These are phyloP conservation scores for Zoysia matrella DNA, from an alignment of 202 grass and related monocot genomes.

Conservation along the genomic window DNA sequence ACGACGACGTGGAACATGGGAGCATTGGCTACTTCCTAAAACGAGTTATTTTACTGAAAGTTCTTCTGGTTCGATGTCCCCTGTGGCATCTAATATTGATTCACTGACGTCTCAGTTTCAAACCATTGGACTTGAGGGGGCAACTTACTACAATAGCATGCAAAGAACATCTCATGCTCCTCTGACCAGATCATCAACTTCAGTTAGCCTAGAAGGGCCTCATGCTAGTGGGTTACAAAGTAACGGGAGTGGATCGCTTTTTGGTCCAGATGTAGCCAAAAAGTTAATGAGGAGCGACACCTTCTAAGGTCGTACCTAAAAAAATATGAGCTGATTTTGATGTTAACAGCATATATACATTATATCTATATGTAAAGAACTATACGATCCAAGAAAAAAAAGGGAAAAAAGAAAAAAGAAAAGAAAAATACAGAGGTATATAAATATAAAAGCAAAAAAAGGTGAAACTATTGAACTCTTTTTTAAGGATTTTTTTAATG, in stretches of 20 bases:
- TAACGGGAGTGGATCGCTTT: conserved; percentile 49
- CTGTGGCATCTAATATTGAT: conserved; percentile 55
- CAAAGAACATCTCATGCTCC: conserved; percentile 47
- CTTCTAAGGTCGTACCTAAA: conserved; percentile 48
- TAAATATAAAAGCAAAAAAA: conserved; percentile 8
- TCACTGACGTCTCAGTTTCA: conserved; percentile 51
- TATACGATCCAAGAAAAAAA: conserved; percentile 20
- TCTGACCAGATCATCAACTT: conserved; percentile 67
- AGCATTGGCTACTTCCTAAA: conserved; percentile 70
- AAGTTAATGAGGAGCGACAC: conserved; percentile 70
- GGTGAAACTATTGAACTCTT: background rate
- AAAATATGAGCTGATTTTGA: conserved; percentile 46
- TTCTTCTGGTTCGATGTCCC: conserved; percentile 39
- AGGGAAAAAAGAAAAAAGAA: conserved; percentile 18
- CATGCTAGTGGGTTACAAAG: conserved; percentile 43
- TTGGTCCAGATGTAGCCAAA: conserved; percentile 42
- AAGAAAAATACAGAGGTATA: conserved; percentile 40
- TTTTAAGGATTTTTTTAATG: too few relatives aligned
- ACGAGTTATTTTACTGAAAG: conserved; percentile 41
- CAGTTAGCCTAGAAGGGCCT: conserved; percentile 50
- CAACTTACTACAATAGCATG: conserved; percentile 48
- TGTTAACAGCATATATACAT: conserved; percentile 31
- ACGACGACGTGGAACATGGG: conserved; percentile 67
- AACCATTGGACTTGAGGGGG: conserved; percentile 64
- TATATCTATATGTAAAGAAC: conserved; percentile 31